Evolutionary conservation across 2,329 filamentous ascomycete species (phyloP), one percentile per base, ranked within the genome.

Genomic region (Claviceps citrina): DNA sequence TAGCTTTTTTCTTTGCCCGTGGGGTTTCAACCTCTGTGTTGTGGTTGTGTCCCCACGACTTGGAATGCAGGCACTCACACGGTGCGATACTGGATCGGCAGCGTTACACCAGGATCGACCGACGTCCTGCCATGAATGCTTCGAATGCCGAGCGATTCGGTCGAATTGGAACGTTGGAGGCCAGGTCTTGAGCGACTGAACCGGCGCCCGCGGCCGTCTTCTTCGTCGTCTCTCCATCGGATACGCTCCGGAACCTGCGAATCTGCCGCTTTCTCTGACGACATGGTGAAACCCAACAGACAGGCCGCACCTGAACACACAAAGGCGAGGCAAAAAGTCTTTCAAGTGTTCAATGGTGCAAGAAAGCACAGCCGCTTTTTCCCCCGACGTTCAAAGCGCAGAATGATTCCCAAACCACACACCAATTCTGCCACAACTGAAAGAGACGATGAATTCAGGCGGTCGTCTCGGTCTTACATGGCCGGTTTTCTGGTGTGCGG

Each of bases 1-100:
- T n/a, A 5, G 4, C 22, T 19, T 7, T 22, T 9, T 13, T 10
- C 12, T 33, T 22, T 13, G 15, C 15, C 16, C 8, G 8, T 18
- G 16, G 9, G 8, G n/a, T n/a, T n/a, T n/a, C n/a, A n/a, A n/a
- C n/a, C n/a, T n/a, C n/a, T 24, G 22, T 24, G 5, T 24, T 8
- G 22, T 5, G 22, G 12, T 30, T 16, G 15, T 25, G 19, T 22
- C 9, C 20, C 25, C 19, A 9, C 6, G n/a, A n/a, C 13, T 15
- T 8, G 5, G 16, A 24, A 39, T 27, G 15, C 8, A 22, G 20
- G 19, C 13, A 48, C 63, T 62, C 63, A 71, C 58, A 71, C 55
- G 3, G 68, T 72, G 33, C 69, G 65, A 49, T 73, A 73, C 45
- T 71, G 65, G 39, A 72, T 69, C n/a, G 69, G 68, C 36, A 72